Base-by-base conservation (phyloP, 352 stramenopile genomes). In the Globisporangium paddicum region DNA sequence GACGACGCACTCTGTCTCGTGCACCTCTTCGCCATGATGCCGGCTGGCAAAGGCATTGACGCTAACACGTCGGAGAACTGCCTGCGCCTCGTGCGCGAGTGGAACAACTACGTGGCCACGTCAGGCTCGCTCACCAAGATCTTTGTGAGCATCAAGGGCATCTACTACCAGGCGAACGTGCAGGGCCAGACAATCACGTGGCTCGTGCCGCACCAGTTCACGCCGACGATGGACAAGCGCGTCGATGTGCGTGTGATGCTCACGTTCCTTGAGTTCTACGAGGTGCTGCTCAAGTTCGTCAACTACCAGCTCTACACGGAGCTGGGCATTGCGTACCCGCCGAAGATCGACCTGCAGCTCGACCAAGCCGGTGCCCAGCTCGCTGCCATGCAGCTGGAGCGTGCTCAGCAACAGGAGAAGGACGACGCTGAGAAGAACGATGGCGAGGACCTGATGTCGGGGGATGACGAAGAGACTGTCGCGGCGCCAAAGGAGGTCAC, bases 191-290 rank as follows among this genome's bases (percentile, higher is more conserved):
- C 83, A 14, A 86, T 99, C 51, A 98, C 97, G 59, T 99, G 98
- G 98, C 75, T 99, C 18, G 88, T 98, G 61, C 97, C 98, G 25
- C 97, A 99, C 73, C 90, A 97, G 64, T 99, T 99, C 72, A 98
- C 96, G 30, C 97, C 98, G 34, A 95, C 93, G 19, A 82, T 98
- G 55, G 96, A 98, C 55, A 89, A 97, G 58, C 97, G 98, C 63
- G 97, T 99, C 26, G 98, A 99, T 67, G 97, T 98, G 67, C 86
- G 90, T 51, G 97, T 99, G 21, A 99, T 99, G 97, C 71, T 98
- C 28, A 99, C 97, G 40, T 99, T 99, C 80, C 87, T 99, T 40
- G 98, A 99, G 83, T 99, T 99, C 66, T 99, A 99, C 77, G 82
- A 99, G 63, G 93, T 97, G 49, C 73, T 99, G 26, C 78, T 99